Evolutionary conservation across 2,329 filamentous ascomycete species (phyloP), one percentile per base, ranked within the genome.

Genomic region (Byssoonygena ceratinophila): DNA sequence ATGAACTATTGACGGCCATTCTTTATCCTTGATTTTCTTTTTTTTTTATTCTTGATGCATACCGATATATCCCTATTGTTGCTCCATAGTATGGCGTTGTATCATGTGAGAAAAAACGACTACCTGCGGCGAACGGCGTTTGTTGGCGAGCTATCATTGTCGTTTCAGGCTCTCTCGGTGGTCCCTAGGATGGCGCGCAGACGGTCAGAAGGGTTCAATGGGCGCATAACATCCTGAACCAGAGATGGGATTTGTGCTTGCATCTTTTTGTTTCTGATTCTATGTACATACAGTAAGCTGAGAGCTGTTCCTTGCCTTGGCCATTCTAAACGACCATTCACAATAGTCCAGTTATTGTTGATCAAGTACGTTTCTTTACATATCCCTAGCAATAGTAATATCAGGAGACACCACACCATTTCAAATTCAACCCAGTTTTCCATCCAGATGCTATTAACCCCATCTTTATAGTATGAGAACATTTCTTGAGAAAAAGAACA

Each of bases 1-100:
- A 71, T 71, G 69, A 69, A 71, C 54, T 71, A 71, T 54, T 71
- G 61, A 64, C n/a, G 16, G 37, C 34, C 5, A 1, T 44, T 52
- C 9, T n/a, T 3, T 44, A 29, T 18, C 36, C 32, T 7, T 40
- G 8, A 11, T 22, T 47, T 16, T 29, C 3, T 27, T 31, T 34
- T 16, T 23, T 4, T n/a, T 41, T 22, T 16, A 29, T 44, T 27
- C 29, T 20, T 16, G 40, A 16, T 6, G 12, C 9, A 44, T 44
- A 16, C 29, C 23, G 37, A 40, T 40, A 40, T 40, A n/a, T 39
- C 20, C 18, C 37, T 18, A 16, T 40, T 3, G n/a, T 22, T 40
- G 34, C 18, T 50, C 43, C 20, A 11, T 8, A 37, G 12, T 32
- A 23, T 27, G 45, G 43, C 25, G 43, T 45, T 45, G 5, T 40